Percentiles rank a stretch among this genome's conserved stretches.
phyloP scores from a whole-genome alignment of 2,329 filamentous ascomycete species.

The Colletotrichum cereale region DNA sequence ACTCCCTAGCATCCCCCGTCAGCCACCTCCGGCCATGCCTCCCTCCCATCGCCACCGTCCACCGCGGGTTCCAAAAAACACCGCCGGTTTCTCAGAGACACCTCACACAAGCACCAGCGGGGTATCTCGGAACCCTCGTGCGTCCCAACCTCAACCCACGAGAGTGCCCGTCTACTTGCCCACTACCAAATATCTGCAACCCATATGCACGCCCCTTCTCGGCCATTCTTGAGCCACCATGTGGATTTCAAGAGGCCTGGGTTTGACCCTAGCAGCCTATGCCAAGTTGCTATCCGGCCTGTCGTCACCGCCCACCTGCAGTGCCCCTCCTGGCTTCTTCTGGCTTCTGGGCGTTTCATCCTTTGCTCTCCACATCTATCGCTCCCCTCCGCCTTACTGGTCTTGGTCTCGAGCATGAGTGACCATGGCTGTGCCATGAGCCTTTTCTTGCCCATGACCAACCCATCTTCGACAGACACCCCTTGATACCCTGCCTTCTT shows the following conservation, averaged over 20 bases:
- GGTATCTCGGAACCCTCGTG: no score
- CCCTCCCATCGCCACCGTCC: slow-evolving; percentile 9
- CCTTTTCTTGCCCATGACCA: slow-evolving; percentile 5
- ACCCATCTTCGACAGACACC: neutral
- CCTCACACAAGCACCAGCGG: no score
- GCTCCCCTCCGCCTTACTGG: slow-evolving; percentile 17
- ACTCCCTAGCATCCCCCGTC: slow-evolving; percentile 17
- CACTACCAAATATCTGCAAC: slow-evolving; percentile 3
- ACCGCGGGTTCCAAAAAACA: no score
- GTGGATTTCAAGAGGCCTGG: neutral
- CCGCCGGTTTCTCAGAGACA: no score
- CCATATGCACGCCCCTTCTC: slow-evolving; percentile 10
- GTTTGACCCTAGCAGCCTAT: slow-evolving; percentile 2
- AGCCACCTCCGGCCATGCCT: slow-evolving; percentile 17
- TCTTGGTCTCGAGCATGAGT: slow-evolving; percentile 1
- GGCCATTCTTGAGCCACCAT: slow-evolving; percentile 11
- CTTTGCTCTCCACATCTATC: slow-evolving; percentile 24
- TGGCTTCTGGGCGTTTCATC: slow-evolving; percentile 38
- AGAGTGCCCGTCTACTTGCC: slow-evolving; percentile 1
- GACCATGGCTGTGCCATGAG: slow-evolving; percentile 19
- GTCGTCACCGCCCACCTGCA: slow-evolving; percentile 19
- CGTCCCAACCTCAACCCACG: neutral
- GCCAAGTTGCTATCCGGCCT: slow-evolving; percentile 3
- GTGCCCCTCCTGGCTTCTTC: slow-evolving; percentile 22
- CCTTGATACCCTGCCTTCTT: slow-evolving; percentile 20